These are phyloP conservation scores for Coemansia guatemalensis DNA, from an alignment of 192 early-diverging fungal species.

Conservation along the genomic window DNA sequence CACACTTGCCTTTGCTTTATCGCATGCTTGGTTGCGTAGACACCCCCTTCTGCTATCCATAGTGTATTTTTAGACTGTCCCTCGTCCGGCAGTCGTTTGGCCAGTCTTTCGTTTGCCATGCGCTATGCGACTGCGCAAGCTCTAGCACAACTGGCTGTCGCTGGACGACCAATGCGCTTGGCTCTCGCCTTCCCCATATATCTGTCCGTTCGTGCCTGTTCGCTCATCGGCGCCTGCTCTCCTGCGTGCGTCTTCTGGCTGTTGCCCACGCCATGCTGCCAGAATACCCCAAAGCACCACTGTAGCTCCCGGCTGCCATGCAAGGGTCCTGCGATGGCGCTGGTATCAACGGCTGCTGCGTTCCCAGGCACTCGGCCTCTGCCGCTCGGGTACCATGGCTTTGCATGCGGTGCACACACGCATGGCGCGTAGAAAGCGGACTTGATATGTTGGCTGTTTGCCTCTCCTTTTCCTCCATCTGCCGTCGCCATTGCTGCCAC, in stretches of 20 bases:
- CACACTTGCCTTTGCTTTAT: neutral
- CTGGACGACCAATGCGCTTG: neutral
- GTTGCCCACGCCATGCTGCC: neutral
- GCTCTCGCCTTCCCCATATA: neutral
- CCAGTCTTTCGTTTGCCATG: neutral
- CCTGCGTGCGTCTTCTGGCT: neutral
- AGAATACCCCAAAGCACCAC: neutral
- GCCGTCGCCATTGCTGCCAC: neutral
- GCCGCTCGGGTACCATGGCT: neutral
- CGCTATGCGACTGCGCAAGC: neutral
- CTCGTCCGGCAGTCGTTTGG: neutral
- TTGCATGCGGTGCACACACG: slow-evolving; percentile 3
- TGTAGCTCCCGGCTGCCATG: neutral
- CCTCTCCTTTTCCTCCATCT: neutral
- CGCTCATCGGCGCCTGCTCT: neutral
- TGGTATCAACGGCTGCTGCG: neutral
- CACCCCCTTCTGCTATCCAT: slow-evolving; percentile 2
- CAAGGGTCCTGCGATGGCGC: neutral
- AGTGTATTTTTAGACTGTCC: slow-evolving; percentile 15
- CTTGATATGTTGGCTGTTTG: neutral
- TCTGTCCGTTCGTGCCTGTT: neutral
- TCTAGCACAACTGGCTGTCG: neutral
- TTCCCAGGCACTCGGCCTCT: neutral
- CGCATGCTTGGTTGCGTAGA: neutral
- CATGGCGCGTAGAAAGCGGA: neutral